Evolutionary conservation across 768 basidiomycete genomes (phyloP).

Genomic region (Trametes elegans): DNA sequence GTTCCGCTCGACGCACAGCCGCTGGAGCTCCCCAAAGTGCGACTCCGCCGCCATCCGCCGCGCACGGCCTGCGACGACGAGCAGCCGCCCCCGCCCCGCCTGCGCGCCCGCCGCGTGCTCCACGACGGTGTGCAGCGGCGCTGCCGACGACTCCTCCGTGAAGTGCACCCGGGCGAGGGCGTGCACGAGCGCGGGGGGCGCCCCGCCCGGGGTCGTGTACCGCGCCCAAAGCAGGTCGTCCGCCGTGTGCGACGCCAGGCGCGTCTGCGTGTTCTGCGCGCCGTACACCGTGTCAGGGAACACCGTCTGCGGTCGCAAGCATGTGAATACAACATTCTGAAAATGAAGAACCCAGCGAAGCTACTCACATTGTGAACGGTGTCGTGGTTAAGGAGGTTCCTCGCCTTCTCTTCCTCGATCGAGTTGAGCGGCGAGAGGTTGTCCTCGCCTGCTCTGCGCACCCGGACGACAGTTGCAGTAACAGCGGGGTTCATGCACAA

Average conservation of each 20-base stretch:
- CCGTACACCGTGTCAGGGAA: conserved; percentile 76
- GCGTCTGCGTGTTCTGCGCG: conserved; percentile 56
- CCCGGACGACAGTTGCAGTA: conserved; percentile 70
- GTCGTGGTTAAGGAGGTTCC: conserved; percentile 10
- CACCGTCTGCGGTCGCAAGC: conserved; percentile 37
- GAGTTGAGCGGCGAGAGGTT: conserved; percentile 32
- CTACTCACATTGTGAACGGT: conserved; percentile 33
- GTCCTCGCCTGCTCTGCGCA: conserved; percentile 44
- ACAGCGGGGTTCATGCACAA: conserved; percentile 63
- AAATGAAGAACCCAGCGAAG: neutral
- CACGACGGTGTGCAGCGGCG: conserved; percentile 56
- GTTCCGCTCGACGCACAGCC: conserved; percentile 41
- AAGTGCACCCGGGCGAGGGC: conserved; percentile 71
- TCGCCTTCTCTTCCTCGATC: conserved; percentile 28
- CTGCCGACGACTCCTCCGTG: conserved; percentile 42
- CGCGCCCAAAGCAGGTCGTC: conserved; percentile 78
- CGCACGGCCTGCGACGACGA: conserved; percentile 74
- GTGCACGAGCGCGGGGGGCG: conserved; percentile 25
- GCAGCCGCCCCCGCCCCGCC: conserved; percentile 24
- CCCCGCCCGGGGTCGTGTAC: conserved; percentile 40
- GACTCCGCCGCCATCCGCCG: conserved; percentile 62
- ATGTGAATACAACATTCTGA: neutral
- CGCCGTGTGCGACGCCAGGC: conserved; percentile 75
- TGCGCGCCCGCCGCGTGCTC: conserved; percentile 37
- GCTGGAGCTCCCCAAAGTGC: conserved; percentile 56